A percentile compares a stretch with the other conserved stretches of the same genome.
Evolutionary conservation across 2,329 filamentous ascomycete species (phyloP).

Genomic region (Ophiostoma pallidulum): DNA sequence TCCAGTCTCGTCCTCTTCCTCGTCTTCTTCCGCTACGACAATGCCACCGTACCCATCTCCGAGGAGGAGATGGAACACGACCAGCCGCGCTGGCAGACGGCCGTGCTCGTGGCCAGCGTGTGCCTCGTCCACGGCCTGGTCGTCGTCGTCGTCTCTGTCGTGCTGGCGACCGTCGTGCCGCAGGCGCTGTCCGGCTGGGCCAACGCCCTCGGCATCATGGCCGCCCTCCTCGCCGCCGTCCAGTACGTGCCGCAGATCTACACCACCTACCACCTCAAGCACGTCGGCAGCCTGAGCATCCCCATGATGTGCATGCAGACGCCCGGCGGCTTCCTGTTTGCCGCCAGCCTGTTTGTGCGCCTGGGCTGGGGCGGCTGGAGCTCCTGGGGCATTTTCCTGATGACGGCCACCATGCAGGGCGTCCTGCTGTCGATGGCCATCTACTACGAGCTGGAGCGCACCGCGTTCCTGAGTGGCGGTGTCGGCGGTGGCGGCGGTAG

Average conservation of each 20-base stretch:
- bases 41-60: conserved; percentile 38
- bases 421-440: conserved; percentile 71
- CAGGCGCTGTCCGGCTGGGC: conserved; percentile 67
- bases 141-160: conserved; percentile 56
- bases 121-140: conserved; percentile 70
- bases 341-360: conserved; percentile 69
- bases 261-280: conserved; percentile 76
- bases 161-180: conserved; percentile 56
- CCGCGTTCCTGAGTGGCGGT: too few species aligned
- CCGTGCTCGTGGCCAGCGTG: conserved; percentile 60
- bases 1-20: conserved; percentile 85
- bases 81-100: conserved; percentile 65
- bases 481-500: too few species aligned
- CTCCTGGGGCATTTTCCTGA: conserved; percentile 83
- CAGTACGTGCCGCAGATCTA: conserved; percentile 95
- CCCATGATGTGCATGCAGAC: conserved; percentile 99
- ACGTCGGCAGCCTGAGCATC: conserved; percentile 85
- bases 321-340: conserved; percentile 83
- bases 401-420: conserved; percentile 81
- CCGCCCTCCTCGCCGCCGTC: conserved; percentile 67
- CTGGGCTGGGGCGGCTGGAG: conserved; percentile 84
- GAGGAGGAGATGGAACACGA: conserved; percentile 38
- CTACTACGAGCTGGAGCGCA: conserved; percentile 54
- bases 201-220: conserved; percentile 71
- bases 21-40: conserved; percentile 74